phyloP scores from a whole-genome alignment of 768 basidiomycete species.

The Rickenella mellea region DNA sequence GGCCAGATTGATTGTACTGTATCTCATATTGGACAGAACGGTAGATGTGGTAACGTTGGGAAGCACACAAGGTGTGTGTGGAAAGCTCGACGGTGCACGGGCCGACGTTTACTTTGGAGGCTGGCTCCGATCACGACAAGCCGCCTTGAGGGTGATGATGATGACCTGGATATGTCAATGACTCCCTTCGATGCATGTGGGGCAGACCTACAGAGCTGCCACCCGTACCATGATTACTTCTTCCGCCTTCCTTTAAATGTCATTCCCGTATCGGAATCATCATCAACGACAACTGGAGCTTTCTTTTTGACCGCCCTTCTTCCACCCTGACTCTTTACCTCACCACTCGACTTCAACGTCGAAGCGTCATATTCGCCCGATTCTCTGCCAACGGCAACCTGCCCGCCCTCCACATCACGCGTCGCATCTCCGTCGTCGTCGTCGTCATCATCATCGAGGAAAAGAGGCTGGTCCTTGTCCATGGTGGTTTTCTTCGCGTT shows the following conservation, averaged over 20 bases:
- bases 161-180: no score
- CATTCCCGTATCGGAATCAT: conserved; percentile 64
- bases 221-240: no score
- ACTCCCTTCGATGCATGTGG: no score
- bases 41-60: no score
- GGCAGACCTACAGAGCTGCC: no score
- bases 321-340: conserved; percentile 17
- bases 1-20: no score
- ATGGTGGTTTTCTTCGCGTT: conserved; percentile 15
- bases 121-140: no score
- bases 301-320: conserved; percentile 21
- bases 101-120: no score
- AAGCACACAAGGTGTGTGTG: no score
- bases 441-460: conserved; percentile 39
- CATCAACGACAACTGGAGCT: conserved; percentile 37
- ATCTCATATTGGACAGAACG: no score
- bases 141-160: no score
- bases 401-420: not conserved
- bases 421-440: conserved; percentile 17
- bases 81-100: no score
- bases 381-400: conserved; percentile 1
- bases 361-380: conserved; percentile 16
- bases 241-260: conserved; percentile 58
- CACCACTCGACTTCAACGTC: conserved; percentile 17
- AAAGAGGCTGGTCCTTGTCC: conserved; percentile 34